Percentiles rank a stretch among this genome's conserved stretches.
These are phyloP conservation scores for Cryptococcus maquisensis DNA, from an alignment of 1,284 basidiomycete genomes.

Conservation along the genomic window DNA sequence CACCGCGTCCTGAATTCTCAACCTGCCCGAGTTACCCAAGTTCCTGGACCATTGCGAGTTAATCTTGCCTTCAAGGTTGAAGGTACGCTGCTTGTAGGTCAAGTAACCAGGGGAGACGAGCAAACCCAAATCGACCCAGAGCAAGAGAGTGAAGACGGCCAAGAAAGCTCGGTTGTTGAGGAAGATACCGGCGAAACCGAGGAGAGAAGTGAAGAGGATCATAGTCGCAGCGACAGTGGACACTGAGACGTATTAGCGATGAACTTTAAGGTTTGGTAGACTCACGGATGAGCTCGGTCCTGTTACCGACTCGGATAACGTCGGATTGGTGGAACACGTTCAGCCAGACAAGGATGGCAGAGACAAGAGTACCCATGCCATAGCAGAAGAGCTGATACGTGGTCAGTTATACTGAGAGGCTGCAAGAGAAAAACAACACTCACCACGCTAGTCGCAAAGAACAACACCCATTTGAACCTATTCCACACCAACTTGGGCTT, in stretches of 20 bases:
- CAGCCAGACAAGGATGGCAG: constrained; percentile 62
- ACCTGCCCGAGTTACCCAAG: constrained; percentile 56
- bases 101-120: constrained; percentile 65
- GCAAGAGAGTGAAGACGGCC: constrained; percentile 64
- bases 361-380: constrained; percentile 56
- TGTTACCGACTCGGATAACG: constrained; percentile 61
- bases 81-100: constrained; percentile 61
- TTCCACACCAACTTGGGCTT: constrained; percentile 60
- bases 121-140: constrained; percentile 64
- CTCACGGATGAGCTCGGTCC: constrained; percentile 56
- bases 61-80: constrained; percentile 70
- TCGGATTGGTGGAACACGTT: constrained; percentile 60
- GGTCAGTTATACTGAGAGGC: not conserved
- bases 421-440: constrained; percentile 30
- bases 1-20: constrained; percentile 60
- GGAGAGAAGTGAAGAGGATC: constrained; percentile 59
- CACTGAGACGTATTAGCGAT: constrained; percentile 38
- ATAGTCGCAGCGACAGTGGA: constrained; percentile 58
- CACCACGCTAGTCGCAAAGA: constrained; percentile 56
- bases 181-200: constrained; percentile 64
- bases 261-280: constrained; percentile 3
- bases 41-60: constrained; percentile 63
- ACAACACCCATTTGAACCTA: constrained; percentile 64
- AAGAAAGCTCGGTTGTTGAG: constrained; percentile 71
- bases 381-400: constrained; percentile 54